A percentile compares a stretch with the other conserved stretches of the same genome.
Evolutionary conservation across 495 filamentous ascomycete species (phyloP).

Genomic region (Hypoxylon crocopeplum): DNA sequence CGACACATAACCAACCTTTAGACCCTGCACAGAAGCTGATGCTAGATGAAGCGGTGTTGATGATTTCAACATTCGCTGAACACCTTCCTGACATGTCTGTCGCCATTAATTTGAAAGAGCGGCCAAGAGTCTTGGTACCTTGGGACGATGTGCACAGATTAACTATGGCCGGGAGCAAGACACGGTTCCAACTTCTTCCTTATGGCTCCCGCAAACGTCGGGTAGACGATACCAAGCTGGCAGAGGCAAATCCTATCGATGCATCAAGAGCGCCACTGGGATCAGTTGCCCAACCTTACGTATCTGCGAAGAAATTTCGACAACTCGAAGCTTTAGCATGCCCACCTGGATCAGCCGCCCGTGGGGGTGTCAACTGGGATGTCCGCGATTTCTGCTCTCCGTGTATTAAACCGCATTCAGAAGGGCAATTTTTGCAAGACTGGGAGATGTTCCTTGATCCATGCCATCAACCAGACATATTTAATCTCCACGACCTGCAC

Average conservation of each 20-base stretch:
- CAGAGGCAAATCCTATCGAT: conserved; percentile 3
- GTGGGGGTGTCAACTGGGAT: conserved; percentile 60
- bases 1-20: conserved; percentile 50
- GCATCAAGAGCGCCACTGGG: neutral
- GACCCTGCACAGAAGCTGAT: conserved; percentile 56
- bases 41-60: conserved; percentile 66
- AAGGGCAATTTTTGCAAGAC: conserved; percentile 69
- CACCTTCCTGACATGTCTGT: conserved; percentile 82
- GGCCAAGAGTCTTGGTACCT: conserved; percentile 76
- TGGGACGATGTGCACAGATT: conserved; percentile 57
- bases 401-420: conserved; percentile 70
- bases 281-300: conserved; percentile 29
- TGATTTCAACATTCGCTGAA: conserved; percentile 72
- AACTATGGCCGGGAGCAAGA: conserved; percentile 44
- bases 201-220: conserved; percentile 46
- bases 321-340: conserved; percentile 61
- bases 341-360: conserved; percentile 62
- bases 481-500: conserved; percentile 74
- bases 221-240: conserved; percentile 39
- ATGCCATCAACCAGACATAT: conserved; percentile 83
- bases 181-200: conserved; percentile 32
- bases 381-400: conserved; percentile 63
- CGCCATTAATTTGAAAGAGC: conserved; percentile 79
- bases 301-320: conserved; percentile 57
- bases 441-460: conserved; percentile 70